Base-by-base conservation (phyloP, 371 early-diverging fungal genomes). In the Mucor indicus region DNA sequence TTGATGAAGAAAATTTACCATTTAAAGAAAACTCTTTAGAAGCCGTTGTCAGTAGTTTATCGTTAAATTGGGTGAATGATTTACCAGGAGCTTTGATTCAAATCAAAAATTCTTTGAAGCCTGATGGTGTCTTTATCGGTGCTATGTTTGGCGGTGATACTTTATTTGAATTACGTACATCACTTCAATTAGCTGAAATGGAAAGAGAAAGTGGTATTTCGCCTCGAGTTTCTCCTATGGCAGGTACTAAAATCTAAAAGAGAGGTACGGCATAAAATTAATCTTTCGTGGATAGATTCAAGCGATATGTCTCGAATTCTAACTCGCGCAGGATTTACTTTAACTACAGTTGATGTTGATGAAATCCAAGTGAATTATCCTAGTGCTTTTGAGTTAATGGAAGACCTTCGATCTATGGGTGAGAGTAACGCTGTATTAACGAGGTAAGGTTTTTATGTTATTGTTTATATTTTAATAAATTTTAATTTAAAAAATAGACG, bases 11-110 rank as follows among this genome's bases (percentile, higher is more conserved):
- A 45, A 23, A 56, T 20, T 55, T 83, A 19, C 84, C 87, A 13
- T 95, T 97, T 60, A 78, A 75, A 30, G 85, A 87, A 30, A 77
- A 93, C 64, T 83, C 87, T 5, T 62, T 94, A 44, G 95, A 96
- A 29, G 90, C 89, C 3, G 85, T 94, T 10, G 73, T 97, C 27
- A 90, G 90, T 62, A 88, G 84, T 45, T 45, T 96, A 51, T 83
- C 89, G 0, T 63, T 96, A 73, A 95, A 97, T 62, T 97, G 98
- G 98, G 85, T 95, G 38, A 97, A 97, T 53, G 96, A 97, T 66
- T 75, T 97, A 35, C 93, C 93, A 19, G 95, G 91, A 67, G 72
- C 91, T 33, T 66, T 96, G 60, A 91, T 91, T 16, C 92, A 94
- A 63, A 80, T 91, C 19, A 84, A 81, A 23, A 77, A 79, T 25